These are phyloP conservation scores for Aspergillus phoenicis DNA, from an alignment of 2,329 filamentous ascomycete species.

Conservation along the genomic window DNA sequence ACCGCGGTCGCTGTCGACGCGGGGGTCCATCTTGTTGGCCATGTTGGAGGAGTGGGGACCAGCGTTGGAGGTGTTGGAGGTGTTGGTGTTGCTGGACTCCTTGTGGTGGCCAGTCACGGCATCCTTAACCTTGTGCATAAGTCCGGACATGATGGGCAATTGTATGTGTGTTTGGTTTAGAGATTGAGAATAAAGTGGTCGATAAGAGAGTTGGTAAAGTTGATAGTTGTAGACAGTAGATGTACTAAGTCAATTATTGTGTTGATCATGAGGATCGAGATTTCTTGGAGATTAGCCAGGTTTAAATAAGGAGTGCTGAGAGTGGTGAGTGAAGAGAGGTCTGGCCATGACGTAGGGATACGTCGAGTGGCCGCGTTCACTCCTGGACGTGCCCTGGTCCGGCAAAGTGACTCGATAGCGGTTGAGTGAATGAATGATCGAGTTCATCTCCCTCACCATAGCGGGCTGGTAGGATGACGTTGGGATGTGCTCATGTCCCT, in stretches of 20 bases:
- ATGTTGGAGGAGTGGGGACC: slow-evolving; percentile 20
- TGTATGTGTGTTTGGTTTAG: background rate
- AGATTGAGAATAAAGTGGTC: background rate
- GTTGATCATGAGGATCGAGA: background rate
- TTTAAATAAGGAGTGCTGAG: background rate
- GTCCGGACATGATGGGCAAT: slow-evolving; percentile 42
- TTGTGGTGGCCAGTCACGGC: slow-evolving; percentile 37
- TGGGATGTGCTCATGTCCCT: background rate
- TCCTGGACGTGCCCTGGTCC: background rate
- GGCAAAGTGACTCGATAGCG: background rate
- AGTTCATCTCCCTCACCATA: too few relatives aligned
- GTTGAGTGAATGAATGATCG: background rate
- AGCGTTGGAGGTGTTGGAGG: slow-evolving; percentile 17
- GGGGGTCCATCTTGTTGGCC: slow-evolving; percentile 25
- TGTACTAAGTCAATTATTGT: background rate
- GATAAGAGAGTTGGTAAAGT: background rate
- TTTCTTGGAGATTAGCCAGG: background rate
- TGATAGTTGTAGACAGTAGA: background rate
- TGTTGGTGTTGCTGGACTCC: slow-evolving; percentile 9
- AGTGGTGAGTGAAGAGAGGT: background rate
- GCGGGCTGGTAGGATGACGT: background rate
- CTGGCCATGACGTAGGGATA: background rate
- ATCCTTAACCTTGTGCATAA: slow-evolving; percentile 51
- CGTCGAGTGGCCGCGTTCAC: background rate
- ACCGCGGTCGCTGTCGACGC: slow-evolving; percentile 23